These are phyloP conservation scores for Linderniella brevidens DNA, from an alignment of 257 asterid species.

Conservation along the genomic window DNA sequence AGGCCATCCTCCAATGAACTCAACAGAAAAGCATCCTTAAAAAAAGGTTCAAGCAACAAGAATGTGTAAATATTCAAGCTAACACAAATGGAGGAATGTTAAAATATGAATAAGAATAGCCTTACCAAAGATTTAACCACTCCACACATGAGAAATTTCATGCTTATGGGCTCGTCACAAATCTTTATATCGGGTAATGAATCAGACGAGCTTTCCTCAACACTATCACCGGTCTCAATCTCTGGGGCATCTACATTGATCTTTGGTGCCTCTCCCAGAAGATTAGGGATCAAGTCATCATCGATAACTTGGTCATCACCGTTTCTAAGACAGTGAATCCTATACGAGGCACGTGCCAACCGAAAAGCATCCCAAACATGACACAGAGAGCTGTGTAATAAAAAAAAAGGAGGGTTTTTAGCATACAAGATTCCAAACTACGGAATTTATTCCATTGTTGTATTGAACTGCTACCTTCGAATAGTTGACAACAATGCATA, in stretches of 20 bases:
- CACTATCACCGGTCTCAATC: constrained; percentile 37
- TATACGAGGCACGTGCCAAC: constrained; percentile 81
- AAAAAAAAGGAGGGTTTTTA: constrained; percentile 2
- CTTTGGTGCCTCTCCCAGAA: constrained; percentile 76
- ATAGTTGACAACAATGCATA: constrained; percentile 65
- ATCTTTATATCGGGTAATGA: constrained; percentile 73
- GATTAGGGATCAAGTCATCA: constrained; percentile 43
- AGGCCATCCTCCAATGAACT: constrained; percentile 74
- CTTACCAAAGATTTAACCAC: constrained; percentile 52
- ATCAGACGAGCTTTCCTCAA: constrained; percentile 64
- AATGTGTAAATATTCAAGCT: too few relatives aligned
- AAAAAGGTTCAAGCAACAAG: constrained; percentile 1
- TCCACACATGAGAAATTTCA: constrained; percentile 87
- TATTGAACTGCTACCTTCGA: constrained; percentile 37
- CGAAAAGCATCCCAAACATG: constrained; percentile 95
- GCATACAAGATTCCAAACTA: constrained; percentile 1
- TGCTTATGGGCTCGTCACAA: constrained; percentile 66
- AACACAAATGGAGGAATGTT: too few relatives aligned
- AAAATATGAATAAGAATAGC: too few relatives aligned
- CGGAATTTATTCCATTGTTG: too few relatives aligned
- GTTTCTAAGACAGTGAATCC: constrained; percentile 59
- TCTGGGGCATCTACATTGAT: constrained; percentile 45
- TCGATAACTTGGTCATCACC: constrained; percentile 21
- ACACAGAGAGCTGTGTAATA: constrained; percentile 56
- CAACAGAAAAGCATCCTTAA: constrained; percentile 63